Percentiles rank a stretch among this genome's conserved stretches.
Evolutionary conservation across 1,139 yeast species (phyloP).

Genomic region (Sugiyamaella castrensis): DNA sequence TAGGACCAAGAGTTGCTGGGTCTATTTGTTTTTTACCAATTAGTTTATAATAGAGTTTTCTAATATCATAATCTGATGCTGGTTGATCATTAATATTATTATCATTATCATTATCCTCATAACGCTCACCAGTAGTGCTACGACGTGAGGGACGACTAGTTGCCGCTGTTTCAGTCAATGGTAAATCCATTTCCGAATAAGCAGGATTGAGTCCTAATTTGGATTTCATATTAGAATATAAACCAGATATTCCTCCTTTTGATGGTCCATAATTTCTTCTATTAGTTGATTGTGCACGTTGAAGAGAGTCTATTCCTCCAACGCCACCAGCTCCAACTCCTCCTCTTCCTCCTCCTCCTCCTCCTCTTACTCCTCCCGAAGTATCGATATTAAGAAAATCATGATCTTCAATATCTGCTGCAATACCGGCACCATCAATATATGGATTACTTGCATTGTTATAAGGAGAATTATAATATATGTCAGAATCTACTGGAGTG

Average conservation of each 20-base stretch:
- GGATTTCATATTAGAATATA: constrained; percentile 31
- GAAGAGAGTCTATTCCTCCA: background rate
- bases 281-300: background rate
- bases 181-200: constrained; percentile 37
- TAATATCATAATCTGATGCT: constrained; percentile 53
- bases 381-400: constrained; percentile 14
- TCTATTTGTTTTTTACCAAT: constrained; percentile 40
- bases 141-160: constrained; percentile 9
- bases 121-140: background rate
- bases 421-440: constrained; percentile 27
- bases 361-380: constrained; percentile 3
- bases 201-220: constrained; percentile 33
- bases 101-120: constrained; percentile 7
- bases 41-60: constrained; percentile 49
- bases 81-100: constrained; percentile 17
- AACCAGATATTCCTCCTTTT: constrained; percentile 28
- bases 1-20: constrained; percentile 49
- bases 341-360: constrained; percentile 3
- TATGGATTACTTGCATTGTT: constrained; percentile 17
- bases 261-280: constrained; percentile 10
- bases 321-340: background rate
- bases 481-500: constrained; percentile 18
- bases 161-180: constrained; percentile 32
- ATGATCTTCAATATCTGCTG: constrained; percentile 20
- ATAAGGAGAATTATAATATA: constrained; percentile 10